Percentiles rank a stretch among this genome's conserved stretches.
These are phyloP conservation scores for Auricularia sp. DNA, from an alignment of 768 basidiomycete species.

Conservation along the genomic window DNA sequence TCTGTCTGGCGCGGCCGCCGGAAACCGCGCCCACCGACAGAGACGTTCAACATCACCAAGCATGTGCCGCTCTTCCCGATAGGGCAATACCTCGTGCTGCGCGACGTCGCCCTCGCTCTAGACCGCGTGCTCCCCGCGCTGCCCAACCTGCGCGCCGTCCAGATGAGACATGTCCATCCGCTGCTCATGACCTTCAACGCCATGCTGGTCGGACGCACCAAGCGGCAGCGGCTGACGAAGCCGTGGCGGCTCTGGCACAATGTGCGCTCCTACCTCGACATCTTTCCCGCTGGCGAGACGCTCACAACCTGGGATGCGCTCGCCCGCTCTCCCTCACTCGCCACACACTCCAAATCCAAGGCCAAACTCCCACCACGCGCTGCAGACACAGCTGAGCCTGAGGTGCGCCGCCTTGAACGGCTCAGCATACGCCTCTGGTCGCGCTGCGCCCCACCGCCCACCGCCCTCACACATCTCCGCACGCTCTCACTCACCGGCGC, in stretches of 20 bases:
- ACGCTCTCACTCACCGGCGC: neutral
- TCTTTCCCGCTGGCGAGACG: neutral
- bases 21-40: too few relatives aligned
- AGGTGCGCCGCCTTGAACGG: neutral
- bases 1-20: too few relatives aligned
- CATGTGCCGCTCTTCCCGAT: neutral
- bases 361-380: too few relatives aligned
- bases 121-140: neutral
- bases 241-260: neutral
- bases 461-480: neutral
- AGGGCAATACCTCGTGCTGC: neutral
- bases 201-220: neutral
- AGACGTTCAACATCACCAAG: neutral
- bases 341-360: too few relatives aligned
- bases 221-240: too few relatives aligned
- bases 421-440: neutral
- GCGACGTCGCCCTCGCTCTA: neutral
- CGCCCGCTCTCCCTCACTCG: neutral
- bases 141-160: neutral
- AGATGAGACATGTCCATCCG: neutral
- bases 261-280: neutral
- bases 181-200: neutral
- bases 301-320: neutral
- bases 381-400: neutral
- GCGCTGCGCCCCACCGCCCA: neutral